These are phyloP conservation scores for Zizania palustris DNA, from an alignment of 202 grass and related monocot genomes.

Conservation along the genomic window DNA sequence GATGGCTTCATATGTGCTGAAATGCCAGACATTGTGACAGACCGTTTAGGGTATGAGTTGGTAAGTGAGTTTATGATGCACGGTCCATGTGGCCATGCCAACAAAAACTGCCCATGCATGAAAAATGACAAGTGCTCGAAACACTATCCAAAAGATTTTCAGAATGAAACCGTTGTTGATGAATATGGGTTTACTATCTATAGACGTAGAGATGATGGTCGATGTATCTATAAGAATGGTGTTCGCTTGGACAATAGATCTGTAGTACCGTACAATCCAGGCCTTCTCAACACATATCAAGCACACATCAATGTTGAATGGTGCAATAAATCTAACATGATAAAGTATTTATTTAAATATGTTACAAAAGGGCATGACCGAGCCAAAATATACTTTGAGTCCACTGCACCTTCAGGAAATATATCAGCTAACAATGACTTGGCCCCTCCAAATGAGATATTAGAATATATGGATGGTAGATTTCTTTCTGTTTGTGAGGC, in stretches of 20 bases:
- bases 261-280: slow-evolving; percentile 12
- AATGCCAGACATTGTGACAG: background rate
- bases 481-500: background rate
- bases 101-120: background rate
- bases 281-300: background rate
- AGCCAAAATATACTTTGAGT: background rate
- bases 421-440: too few species aligned
- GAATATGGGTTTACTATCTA: background rate
- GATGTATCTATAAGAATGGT: background rate
- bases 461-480: background rate
- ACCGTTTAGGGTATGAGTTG: background rate
- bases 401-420: too few species aligned
- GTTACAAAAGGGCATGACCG: slow-evolving; percentile 9
- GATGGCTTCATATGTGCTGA: background rate
- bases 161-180: background rate
- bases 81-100: background rate
- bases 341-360: background rate
- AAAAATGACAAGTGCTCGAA: background rate
- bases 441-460: background rate
- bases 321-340: background rate
- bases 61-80: background rate
- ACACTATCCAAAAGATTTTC: background rate
- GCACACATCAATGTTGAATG: slow-evolving; percentile 27
- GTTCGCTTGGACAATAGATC: background rate
- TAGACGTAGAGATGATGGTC: background rate